Evolutionary conservation across 495 filamentous ascomycete genomes (phyloP).

Genomic region (Lasiosphaeris hirsuta): DNA sequence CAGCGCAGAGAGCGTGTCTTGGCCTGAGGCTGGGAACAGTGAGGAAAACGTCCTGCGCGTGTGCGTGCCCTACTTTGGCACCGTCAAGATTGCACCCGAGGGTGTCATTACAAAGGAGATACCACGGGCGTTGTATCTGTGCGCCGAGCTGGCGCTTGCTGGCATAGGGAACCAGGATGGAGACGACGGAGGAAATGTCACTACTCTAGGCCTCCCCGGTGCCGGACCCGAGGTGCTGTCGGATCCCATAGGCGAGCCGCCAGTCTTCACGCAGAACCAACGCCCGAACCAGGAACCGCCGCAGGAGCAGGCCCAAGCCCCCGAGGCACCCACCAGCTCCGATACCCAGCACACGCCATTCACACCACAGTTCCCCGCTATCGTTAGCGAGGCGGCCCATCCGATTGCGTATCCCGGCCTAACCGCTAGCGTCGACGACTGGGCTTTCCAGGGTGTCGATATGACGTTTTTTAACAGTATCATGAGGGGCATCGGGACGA

Average conservation of each 20-base stretch:
- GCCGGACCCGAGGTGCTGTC: no score
- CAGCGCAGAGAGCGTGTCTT: not conserved
- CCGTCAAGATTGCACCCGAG: constrained; percentile 9
- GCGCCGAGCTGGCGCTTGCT: not conserved
- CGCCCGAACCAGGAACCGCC: not conserved
- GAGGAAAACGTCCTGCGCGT: constrained; percentile 9
- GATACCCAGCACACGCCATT: not conserved
- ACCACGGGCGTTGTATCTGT: not conserved
- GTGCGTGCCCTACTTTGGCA: constrained; percentile 21
- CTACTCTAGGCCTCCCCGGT: no score
- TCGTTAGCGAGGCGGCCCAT: not conserved
- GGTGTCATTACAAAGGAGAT: constrained; percentile 1
- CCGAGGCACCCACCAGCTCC: not conserved
- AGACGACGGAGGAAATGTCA: no score
- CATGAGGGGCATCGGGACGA: constrained; percentile 7
- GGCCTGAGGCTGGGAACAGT: not conserved
- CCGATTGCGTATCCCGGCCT: constrained; percentile 7
- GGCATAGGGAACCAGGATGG: no score
- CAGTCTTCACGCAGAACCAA: no score
- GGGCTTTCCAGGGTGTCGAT: constrained; percentile 21
- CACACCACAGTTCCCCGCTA: not conserved
- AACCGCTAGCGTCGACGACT: constrained; percentile 16
- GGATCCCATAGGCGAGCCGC: no score
- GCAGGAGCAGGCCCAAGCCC: not conserved
- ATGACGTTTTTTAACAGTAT: constrained; percentile 18